Conservation (phyloP, 2,329 filamentous ascomycete species). For the Monosporascus sp. region DNA sequence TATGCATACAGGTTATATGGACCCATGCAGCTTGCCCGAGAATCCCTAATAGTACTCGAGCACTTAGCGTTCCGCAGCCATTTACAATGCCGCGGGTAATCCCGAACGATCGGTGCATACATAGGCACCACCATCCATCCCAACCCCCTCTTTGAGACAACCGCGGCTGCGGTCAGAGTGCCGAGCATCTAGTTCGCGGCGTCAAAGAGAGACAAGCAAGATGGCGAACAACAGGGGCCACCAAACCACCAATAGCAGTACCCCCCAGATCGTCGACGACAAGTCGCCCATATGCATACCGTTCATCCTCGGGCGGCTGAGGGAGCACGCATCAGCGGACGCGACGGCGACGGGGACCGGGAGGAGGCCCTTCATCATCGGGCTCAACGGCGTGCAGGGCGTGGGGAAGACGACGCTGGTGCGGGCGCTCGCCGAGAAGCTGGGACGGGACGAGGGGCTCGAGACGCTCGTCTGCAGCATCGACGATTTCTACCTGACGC, state of each 20-base stretch:
- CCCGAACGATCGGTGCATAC: too few relatives aligned
- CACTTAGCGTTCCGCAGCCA: too few relatives aligned
- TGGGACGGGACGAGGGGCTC: conserved; percentile 52
- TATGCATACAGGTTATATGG: too few relatives aligned
- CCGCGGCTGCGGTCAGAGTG: too few relatives aligned
- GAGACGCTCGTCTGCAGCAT: conserved; percentile 71
- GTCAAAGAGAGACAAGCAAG: too few relatives aligned
- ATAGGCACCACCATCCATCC: too few relatives aligned
- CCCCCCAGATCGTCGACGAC: conserved; percentile 58
- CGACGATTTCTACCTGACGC: conserved; percentile 83
- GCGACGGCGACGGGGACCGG: not conserved
- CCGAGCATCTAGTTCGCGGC: too few relatives aligned
- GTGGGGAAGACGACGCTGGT: conserved; percentile 90
- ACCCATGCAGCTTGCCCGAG: too few relatives aligned
- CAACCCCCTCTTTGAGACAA: too few relatives aligned
- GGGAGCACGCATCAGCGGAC: conserved; percentile 33
- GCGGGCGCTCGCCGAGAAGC: conserved; percentile 55
- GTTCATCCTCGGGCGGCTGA: conserved; percentile 63
- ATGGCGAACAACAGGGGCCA: too few relatives aligned
- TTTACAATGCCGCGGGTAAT: too few relatives aligned
- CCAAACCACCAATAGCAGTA: not conserved
- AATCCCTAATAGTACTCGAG: too few relatives aligned
- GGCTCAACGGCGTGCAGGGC: conserved; percentile 87
- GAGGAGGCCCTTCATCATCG: conserved; percentile 70
- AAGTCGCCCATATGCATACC: conserved; percentile 73